Base-by-base conservation (phyloP, 2,329 filamentous ascomycete species). In the Sporothrix dimorphospora region DNA sequence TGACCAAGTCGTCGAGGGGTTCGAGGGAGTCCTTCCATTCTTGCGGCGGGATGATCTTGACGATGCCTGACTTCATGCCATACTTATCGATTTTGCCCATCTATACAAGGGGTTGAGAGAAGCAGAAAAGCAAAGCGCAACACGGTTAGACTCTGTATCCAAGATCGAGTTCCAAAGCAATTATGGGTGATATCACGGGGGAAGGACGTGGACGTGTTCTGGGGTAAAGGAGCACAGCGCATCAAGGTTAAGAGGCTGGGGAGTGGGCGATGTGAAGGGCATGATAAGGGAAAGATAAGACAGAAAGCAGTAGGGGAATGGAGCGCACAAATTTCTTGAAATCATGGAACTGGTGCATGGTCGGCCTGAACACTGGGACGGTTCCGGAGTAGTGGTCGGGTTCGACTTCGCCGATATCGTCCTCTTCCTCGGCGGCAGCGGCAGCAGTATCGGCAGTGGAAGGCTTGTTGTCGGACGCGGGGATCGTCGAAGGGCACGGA, bases 11-110 rank as follows among this genome's bases (percentile, higher is more conserved):
- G 78, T 96, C 90, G 74, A 98, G 88, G 49, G 88, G 85, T 19
- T 93, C 92, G 49, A 96, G 90, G 34, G 89, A 86, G 75, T 94
- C 89, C 81, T 89, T 96, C 96, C 96, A 99, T 88, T 98, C 94
- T 78, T 91, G 84, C 0, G 96, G 96, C 38, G 96, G 94, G 70
- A 98, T 91, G 72, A 99, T 92, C 83, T 99, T 98, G 79, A 98
- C 90, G 77, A 99, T 98, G 47, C 96, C 96, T 27, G 94, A 96
- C 82, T 94, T 93, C 96, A 99, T 99, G 78, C 96, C 96, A 80
- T 97, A 97, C 75, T 90, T 89, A 81, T 99, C 93, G 74, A 99
- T 89, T 81, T 93, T 94, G 79, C 90, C 89, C 86, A 91, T 90
- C 89, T 91, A 74, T 42, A 72, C 21, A 47, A 24, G 12, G 30